phyloP scores from a whole-genome alignment of 192 early-diverging fungal species.

The Endogone sp. region DNA sequence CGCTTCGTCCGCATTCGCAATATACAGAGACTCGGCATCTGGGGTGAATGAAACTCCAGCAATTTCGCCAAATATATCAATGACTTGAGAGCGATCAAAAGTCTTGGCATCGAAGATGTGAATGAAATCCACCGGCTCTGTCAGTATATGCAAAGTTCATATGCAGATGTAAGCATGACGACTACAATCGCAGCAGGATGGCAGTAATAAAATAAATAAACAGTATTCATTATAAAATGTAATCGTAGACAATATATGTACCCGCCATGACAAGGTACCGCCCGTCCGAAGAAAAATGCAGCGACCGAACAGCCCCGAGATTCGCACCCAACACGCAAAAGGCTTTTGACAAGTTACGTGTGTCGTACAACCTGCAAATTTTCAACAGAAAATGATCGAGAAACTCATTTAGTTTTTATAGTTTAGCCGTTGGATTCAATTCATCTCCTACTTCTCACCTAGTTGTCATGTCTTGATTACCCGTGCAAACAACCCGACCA shows the following conservation, averaged over 20 bases:
- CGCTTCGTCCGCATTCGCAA: constrained; percentile 48
- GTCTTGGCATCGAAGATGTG: constrained; percentile 48
- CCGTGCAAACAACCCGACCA: constrained; percentile 54
- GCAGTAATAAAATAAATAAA: no score
- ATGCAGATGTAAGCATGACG: no score
- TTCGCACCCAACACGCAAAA: constrained; percentile 42
- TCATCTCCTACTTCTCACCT: constrained; percentile 8
- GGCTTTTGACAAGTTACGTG: constrained; percentile 48
- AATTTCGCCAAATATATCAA: constrained; percentile 74
- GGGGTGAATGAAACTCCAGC: constrained; percentile 56
- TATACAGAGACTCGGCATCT: constrained; percentile 45
- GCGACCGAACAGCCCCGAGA: constrained; percentile 54
- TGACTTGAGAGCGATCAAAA: constrained; percentile 43
- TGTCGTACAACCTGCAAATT: constrained; percentile 57
- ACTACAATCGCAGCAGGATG: no score
- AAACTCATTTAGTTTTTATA: no score
- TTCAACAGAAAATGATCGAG: no score
- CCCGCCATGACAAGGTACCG: constrained; percentile 49
- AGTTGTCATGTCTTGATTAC: constrained; percentile 56
- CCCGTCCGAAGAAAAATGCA: constrained; percentile 57
- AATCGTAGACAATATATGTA: constrained; percentile 3
- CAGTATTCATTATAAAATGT: background rate
- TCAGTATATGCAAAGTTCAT: no score
- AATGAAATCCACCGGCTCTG: constrained; percentile 65
- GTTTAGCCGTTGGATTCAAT: background rate